Evolutionary conservation across 106 monocot species (phyloP).

Genomic region (Dendrobium nobile): DNA sequence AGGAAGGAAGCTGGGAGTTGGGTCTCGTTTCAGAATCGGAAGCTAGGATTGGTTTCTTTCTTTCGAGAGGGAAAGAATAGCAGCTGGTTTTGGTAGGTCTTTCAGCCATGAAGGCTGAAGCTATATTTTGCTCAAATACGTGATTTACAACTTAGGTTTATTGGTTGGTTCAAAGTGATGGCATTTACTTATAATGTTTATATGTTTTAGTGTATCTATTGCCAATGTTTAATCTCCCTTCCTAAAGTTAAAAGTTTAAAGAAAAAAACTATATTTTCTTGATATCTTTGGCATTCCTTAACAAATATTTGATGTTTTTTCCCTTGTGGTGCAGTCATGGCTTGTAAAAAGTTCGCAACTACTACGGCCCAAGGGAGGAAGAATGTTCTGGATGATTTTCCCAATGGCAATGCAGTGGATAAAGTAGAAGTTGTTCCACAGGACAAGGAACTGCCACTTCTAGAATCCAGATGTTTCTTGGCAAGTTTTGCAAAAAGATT

Average conservation of each 20-base stretch:
- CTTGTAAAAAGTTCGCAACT: background rate
- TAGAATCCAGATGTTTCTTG: background rate
- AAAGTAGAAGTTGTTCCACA: background rate
- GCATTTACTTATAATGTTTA: background rate
- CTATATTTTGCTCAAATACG: too few relatives aligned
- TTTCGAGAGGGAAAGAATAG: too few relatives aligned
- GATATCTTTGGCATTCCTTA: background rate
- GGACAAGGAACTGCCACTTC: background rate
- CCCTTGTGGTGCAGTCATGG: background rate
- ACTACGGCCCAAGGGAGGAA: background rate
- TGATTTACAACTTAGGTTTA: too few relatives aligned
- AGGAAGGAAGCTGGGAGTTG: too few relatives aligned
- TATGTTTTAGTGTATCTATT: background rate
- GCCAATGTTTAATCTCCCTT: background rate
- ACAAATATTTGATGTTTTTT: background rate
- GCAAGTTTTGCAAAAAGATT: background rate
- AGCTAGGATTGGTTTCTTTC: too few relatives aligned
- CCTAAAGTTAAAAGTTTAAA: background rate
- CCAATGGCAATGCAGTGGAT: background rate
- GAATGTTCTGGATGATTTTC: background rate
- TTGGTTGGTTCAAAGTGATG: background rate
- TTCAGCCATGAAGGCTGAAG: too few relatives aligned
- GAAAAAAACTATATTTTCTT: background rate
- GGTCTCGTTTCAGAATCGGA: too few relatives aligned
- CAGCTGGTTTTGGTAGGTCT: too few relatives aligned